phyloP scores from a whole-genome alignment of 2,329 filamentous ascomycete genomes.

The Gliomastix tumulicola region DNA sequence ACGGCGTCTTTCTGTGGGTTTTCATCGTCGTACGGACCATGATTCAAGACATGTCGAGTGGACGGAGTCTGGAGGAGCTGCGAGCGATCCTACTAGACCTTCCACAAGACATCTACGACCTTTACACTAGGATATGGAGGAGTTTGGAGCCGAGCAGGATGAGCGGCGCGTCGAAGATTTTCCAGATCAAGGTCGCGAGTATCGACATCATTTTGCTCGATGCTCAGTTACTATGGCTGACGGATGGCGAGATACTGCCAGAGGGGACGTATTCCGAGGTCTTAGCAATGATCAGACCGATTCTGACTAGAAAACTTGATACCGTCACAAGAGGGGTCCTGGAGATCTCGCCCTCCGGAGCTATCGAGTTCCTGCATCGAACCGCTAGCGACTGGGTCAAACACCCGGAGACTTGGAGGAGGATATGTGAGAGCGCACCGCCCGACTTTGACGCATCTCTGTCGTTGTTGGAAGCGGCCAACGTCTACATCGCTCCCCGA shows the following conservation, averaged over 20 bases:
- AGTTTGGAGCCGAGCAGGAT: slow-evolving; percentile 1
- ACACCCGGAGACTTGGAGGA: too few relatives aligned
- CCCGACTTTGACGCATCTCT: too few relatives aligned
- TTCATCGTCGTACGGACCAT: slow-evolving; percentile 1
- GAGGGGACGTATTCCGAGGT: neutral
- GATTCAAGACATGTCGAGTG: slow-evolving; percentile 4
- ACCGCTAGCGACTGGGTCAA: slow-evolving; percentile 5
- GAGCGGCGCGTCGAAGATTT: neutral
- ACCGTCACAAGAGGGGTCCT: neutral
- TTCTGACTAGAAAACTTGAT: neutral
- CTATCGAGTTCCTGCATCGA: slow-evolving; percentile 4
- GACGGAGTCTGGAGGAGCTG: slow-evolving; percentile 1
- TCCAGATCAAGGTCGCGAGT: neutral
- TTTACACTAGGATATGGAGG: slow-evolving; percentile 4
- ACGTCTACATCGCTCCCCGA: too few relatives aligned
- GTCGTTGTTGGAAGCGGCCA: too few relatives aligned
- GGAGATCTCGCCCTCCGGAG: slow-evolving; percentile 1
- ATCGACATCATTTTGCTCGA: neutral
- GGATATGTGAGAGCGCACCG: too few relatives aligned
- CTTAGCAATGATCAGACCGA: neutral
- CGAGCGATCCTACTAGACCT: slow-evolving; percentile 2
- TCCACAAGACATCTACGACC: slow-evolving; percentile 3
- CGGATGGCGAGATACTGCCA: neutral
- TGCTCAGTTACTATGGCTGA: neutral
- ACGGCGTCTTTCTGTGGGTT: slow-evolving; percentile 12